Conservation (phyloP, 148 eudicot genomes). For the Persicaria tinctoria region DNA sequence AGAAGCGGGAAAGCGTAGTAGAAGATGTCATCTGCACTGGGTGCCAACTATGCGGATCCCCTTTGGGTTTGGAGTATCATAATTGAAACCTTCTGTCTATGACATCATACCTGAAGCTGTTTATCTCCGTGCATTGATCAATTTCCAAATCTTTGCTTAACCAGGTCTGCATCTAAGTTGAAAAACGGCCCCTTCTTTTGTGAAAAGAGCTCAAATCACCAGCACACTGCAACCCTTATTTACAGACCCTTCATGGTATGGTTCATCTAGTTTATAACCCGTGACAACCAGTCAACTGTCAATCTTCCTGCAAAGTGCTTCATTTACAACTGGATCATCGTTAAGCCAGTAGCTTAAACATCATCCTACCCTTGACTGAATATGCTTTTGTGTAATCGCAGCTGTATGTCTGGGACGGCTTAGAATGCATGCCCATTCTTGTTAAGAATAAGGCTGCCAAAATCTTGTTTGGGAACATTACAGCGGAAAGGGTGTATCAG, state of each 20-base stretch:
- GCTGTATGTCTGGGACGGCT: slow-evolving; percentile 80
- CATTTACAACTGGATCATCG: neutral
- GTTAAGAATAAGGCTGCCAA: slow-evolving; percentile 73
- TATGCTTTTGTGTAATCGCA: slow-evolving; percentile 22
- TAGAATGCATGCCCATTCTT: slow-evolving; percentile 55
- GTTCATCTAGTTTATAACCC: neutral
- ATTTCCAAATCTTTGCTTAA: slow-evolving; percentile 15
- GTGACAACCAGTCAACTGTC: no score
- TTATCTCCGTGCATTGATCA: neutral
- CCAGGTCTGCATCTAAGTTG: slow-evolving; percentile 33
- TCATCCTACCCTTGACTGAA: no score
- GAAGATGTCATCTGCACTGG: slow-evolving; percentile 76
- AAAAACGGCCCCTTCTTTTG: slow-evolving; percentile 40
- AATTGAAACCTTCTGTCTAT: neutral
- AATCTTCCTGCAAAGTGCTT: neutral
- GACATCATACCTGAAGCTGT: neutral
- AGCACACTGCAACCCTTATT: slow-evolving; percentile 43
- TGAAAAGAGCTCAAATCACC: slow-evolving; percentile 49
- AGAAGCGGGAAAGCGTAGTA: slow-evolving; percentile 26
- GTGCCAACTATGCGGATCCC: slow-evolving; percentile 62
- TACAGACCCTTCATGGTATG: slow-evolving; percentile 84
- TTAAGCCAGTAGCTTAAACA: no score
- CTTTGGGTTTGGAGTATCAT: slow-evolving; percentile 32
- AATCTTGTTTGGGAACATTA: slow-evolving; percentile 59
- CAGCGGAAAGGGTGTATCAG: slow-evolving; percentile 56